Conservation (phyloP, 2,329 filamentous ascomycete genomes). For the Rhinocladiella similis region DNA sequence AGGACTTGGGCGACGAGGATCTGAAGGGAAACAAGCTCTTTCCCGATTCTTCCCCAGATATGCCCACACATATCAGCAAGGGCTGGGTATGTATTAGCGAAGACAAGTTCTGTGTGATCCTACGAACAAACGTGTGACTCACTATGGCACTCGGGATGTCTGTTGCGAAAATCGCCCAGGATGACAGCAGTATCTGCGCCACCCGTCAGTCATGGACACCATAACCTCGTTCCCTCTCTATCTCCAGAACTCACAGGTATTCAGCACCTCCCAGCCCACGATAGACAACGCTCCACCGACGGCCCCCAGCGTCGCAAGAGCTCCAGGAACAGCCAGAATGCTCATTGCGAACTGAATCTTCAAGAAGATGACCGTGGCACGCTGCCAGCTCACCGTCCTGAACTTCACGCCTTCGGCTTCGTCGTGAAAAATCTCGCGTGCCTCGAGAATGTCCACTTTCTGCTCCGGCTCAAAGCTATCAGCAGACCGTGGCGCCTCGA, state of each 20-base stretch:
- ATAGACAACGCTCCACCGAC: slow-evolving; percentile 50
- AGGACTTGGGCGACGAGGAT: slow-evolving; percentile 26
- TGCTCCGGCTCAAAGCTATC: neutral
- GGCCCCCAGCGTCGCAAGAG: slow-evolving; percentile 50
- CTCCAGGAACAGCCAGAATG: slow-evolving; percentile 49
- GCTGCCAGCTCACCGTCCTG: slow-evolving; percentile 55
- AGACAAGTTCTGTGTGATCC: neutral
- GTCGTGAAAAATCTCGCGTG: slow-evolving; percentile 51
- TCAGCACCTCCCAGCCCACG: slow-evolving; percentile 50
- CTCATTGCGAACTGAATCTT: slow-evolving; percentile 51
- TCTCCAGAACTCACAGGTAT: slow-evolving; percentile 25
- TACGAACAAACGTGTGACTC: neutral
- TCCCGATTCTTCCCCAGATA: slow-evolving; percentile 8
- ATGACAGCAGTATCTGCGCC: slow-evolving; percentile 37
- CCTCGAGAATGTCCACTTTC: neutral
- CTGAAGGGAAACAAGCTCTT: neutral
- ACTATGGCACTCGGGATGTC: slow-evolving; percentile 52
- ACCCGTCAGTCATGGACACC: neutral
- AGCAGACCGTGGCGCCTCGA: neutral
- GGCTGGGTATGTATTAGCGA: neutral
- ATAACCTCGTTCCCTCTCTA: too few relatives aligned
- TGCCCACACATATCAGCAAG: slow-evolving; percentile 49
- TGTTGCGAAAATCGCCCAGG: slow-evolving; percentile 53
- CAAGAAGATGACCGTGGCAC: slow-evolving; percentile 54
- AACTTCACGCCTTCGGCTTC: slow-evolving; percentile 52